Evolutionary conservation across 2,329 filamentous ascomycete species (phyloP).

Genomic region (Exserohilum turcica): DNA sequence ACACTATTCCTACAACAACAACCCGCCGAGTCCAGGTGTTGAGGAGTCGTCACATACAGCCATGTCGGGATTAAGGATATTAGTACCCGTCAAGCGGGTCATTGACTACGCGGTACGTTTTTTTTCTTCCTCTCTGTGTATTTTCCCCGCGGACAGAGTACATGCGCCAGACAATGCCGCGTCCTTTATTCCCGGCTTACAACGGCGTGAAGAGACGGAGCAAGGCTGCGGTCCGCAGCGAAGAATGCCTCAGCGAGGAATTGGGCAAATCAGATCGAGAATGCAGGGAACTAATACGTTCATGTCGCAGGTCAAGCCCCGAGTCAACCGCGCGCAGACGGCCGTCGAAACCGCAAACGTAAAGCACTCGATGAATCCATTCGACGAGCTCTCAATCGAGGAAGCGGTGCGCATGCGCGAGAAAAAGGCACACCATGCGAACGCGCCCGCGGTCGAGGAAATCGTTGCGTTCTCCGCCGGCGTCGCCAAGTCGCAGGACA

Average conservation of each 20-base stretch:
- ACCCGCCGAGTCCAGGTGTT: neutral
- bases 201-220: neutral
- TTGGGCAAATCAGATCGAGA: no score
- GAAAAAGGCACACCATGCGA: slow-evolving; percentile 60
- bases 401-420: slow-evolving; percentile 95
- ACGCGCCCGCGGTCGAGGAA: slow-evolving; percentile 68
- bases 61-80: slow-evolving; percentile 58
- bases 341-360: slow-evolving; percentile 90
- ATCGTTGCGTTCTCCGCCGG: slow-evolving; percentile 90
- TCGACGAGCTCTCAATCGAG: slow-evolving; percentile 97
- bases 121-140: neutral
- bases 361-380: slow-evolving; percentile 98
- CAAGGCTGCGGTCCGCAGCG: no score
- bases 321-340: slow-evolving; percentile 74
- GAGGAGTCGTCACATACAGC: slow-evolving; percentile 1
- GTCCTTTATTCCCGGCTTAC: no score
- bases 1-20: slow-evolving; percentile 1
- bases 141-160: neutral
- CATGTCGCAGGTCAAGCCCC: slow-evolving; percentile 66
- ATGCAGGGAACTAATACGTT: neutral
- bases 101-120: slow-evolving; percentile 62
- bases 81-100: slow-evolving; percentile 63
- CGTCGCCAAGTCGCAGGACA: slow-evolving; percentile 83
- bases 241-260: no score
- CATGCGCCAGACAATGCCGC: neutral